These are phyloP conservation scores for Farysia itapuensis DNA, from an alignment of 1,284 basidiomycete genomes.

Conservation along the genomic window DNA sequence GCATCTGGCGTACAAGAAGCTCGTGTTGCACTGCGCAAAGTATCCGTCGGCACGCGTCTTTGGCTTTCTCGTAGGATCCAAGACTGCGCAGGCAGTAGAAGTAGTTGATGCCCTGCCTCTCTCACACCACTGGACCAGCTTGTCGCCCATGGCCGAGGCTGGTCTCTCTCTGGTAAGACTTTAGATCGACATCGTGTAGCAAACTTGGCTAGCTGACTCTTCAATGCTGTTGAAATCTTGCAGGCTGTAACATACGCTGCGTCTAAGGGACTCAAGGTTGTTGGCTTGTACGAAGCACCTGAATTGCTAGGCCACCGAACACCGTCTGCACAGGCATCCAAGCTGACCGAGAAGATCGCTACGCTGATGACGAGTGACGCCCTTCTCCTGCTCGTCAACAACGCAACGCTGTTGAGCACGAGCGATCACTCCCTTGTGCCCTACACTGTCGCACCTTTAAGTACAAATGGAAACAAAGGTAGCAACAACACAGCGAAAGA, in stretches of 20 bases:
- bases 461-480: neutral
- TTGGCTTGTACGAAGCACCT: conserved; percentile 35
- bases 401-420: conserved; percentile 10
- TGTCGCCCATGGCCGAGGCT: conserved; percentile 29
- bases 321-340: conserved; percentile 15
- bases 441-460: conserved; percentile 6
- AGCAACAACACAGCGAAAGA: conserved; percentile 4
- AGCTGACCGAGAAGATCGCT: conserved; percentile 26
- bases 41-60: conserved; percentile 29
- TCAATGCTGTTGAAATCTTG: too few relatives aligned
- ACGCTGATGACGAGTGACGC: conserved; percentile 7
- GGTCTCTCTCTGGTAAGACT: conserved; percentile 12
- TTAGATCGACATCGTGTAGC: too few relatives aligned
- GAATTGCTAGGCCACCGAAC: conserved; percentile 11
- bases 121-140: conserved; percentile 35
- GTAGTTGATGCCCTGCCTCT: conserved; percentile 24
- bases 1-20: conserved; percentile 31
- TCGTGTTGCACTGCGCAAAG: conserved; percentile 30
- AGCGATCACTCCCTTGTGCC: conserved; percentile 6
- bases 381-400: conserved; percentile 21
- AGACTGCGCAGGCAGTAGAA: neutral
- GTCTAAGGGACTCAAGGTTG: conserved; percentile 5
- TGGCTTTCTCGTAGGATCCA: conserved; percentile 20
- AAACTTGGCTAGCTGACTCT: too few relatives aligned
- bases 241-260: conserved; percentile 13